Percentiles rank a stretch among this genome's conserved stretches.
phyloP scores from a whole-genome alignment of 495 filamentous ascomycete genomes.

The Hypoxylon cercidicola region DNA sequence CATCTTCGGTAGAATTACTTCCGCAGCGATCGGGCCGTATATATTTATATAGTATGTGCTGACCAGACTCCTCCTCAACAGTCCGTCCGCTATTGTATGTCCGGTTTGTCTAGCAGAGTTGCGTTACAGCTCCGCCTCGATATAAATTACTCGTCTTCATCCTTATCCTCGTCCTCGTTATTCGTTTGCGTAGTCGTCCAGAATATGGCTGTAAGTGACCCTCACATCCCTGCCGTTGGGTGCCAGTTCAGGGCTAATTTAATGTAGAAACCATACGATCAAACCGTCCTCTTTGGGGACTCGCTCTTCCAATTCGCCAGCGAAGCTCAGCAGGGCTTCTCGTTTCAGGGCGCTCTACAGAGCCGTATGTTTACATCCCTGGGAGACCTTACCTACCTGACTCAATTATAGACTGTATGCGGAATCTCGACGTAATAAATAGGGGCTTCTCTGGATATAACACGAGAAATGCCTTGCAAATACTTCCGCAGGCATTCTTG shows the following conservation, averaged over 20 bases:
- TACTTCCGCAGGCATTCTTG: conserved; percentile 55
- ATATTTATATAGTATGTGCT: conserved; percentile 10
- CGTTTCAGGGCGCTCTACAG: conserved; percentile 76
- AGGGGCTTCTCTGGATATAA: conserved; percentile 62
- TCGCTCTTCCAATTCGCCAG: conserved; percentile 76
- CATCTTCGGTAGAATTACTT: conserved; percentile 31
- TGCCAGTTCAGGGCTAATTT: conserved; percentile 6
- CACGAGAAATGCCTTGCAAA: conserved; percentile 57
- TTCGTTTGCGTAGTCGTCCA: background rate
- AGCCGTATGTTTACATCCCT: conserved; percentile 60
- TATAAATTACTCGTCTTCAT: no score
- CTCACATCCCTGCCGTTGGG: background rate
- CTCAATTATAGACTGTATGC: conserved; percentile 50
- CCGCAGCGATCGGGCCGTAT: conserved; percentile 26
- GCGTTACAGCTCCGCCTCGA: background rate
- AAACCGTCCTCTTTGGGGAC: conserved; percentile 85
- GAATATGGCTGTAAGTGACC: conserved; percentile 42
- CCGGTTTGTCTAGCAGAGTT: conserved; percentile 1
- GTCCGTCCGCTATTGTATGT: conserved; percentile 28
- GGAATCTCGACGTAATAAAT: conserved; percentile 61
- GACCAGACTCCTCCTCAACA: conserved; percentile 18
- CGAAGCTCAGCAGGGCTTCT: conserved; percentile 70
- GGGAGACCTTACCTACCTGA: conserved; percentile 24
- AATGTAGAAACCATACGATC: conserved; percentile 57
- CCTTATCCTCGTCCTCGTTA: background rate